Conservation (phyloP, 2,329 filamentous ascomycete genomes). For the Polytolypa hystricis region DNA sequence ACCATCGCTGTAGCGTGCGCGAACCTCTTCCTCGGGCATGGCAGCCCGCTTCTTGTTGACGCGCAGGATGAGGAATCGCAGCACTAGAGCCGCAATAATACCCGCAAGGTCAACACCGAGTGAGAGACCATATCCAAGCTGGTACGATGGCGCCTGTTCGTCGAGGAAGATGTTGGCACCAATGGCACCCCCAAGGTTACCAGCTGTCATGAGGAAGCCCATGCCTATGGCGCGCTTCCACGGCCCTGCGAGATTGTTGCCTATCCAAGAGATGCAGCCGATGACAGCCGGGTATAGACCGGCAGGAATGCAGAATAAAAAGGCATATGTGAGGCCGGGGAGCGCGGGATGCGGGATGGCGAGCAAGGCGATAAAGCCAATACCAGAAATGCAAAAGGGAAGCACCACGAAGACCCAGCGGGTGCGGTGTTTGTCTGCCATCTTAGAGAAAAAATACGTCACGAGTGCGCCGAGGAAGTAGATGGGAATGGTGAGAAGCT, state of each 20-base stretch:
- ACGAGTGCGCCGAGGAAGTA: constrained; percentile 15
- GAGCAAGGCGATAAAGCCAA: background rate
- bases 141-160: background rate
- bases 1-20: background rate
- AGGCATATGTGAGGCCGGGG: background rate
- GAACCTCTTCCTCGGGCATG: background rate
- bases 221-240: background rate
- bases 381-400: background rate
- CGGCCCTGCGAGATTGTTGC: background rate
- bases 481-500: constrained; percentile 21
- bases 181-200: background rate
- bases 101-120: background rate
- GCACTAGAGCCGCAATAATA: background rate
- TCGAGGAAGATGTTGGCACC: background rate
- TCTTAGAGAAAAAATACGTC: constrained; percentile 15
- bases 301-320: background rate
- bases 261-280: background rate
- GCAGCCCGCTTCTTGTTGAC: background rate
- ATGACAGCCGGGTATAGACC: background rate
- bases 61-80: background rate
- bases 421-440: constrained; percentile 17
- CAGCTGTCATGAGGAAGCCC: background rate
- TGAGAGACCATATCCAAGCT: background rate
- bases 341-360: background rate
- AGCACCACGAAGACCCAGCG: constrained; percentile 14